Conservation (phyloP, 306 rosid species). For the Prunus mume region DNA sequence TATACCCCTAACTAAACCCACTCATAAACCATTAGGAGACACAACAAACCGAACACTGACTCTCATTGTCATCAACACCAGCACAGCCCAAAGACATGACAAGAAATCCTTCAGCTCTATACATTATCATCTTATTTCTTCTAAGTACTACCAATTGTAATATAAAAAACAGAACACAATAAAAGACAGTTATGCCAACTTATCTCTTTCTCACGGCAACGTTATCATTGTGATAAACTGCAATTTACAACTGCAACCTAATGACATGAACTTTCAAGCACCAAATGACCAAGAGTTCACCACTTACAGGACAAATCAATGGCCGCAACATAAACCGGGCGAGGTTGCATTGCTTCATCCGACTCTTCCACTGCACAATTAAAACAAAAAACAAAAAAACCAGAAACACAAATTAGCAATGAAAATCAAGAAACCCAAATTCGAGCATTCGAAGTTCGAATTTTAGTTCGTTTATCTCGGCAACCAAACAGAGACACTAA, state of each 20-base stretch:
- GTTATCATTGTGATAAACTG: not conserved
- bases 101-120: not conserved
- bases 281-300: not conserved
- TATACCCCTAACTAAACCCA: not conserved
- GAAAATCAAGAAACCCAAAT: not conserved
- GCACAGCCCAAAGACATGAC: not conserved
- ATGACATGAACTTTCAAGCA: not conserved
- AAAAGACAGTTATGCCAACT: not conserved
- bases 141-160: not conserved
- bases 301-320: conserved; percentile 87
- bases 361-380: conserved; percentile 50
- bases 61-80: not conserved
- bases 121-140: not conserved
- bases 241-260: not conserved
- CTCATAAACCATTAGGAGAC: not conserved
- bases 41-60: not conserved
- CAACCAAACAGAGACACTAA: not conserved
- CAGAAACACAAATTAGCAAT: not conserved
- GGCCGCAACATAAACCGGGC: conserved; percentile 96
- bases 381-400: not conserved
- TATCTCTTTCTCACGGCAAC: not conserved
- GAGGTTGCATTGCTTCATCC: conserved; percentile 57
- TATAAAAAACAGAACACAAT: too few relatives aligned
- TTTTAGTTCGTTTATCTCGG: conserved; percentile 7
- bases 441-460: not conserved